Conservation (phyloP, 768 basidiomycete genomes). For the Russula earlei region DNA sequence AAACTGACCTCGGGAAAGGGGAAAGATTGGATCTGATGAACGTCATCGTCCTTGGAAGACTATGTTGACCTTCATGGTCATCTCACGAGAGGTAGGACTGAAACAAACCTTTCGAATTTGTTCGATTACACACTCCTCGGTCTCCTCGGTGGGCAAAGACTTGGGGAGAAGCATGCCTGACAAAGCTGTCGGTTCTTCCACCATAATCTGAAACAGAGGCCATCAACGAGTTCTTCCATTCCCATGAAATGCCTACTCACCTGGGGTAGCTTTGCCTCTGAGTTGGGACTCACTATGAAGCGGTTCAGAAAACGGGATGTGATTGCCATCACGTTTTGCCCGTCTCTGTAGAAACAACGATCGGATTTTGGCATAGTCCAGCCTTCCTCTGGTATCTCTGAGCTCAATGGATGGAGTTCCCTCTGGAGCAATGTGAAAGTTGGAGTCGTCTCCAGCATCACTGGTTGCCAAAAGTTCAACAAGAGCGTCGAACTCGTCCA, state of each 20-base stretch:
- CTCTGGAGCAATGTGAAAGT: conserved; percentile 6
- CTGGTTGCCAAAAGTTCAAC: conserved; percentile 20
- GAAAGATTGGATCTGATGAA: not conserved
- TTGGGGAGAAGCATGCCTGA: not conserved
- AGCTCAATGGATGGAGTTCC: conserved; percentile 5
- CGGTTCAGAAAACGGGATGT: not conserved
- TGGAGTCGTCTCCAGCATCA: conserved; percentile 11
- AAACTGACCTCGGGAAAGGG: conserved; percentile 1
- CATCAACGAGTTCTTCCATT: not conserved
- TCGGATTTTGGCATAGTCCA: conserved; percentile 19
- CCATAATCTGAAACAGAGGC: conserved; percentile 6
- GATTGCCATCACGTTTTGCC: not conserved
- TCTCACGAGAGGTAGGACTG: not conserved
- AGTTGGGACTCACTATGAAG: not conserved
- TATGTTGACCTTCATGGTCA: not conserved
- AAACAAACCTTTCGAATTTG: not conserved
- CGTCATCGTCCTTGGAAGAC: not conserved
- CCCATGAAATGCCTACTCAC: not conserved
- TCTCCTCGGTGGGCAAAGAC: not conserved
- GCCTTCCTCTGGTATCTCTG: conserved; percentile 14
- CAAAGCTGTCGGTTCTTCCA: conserved; percentile 11
- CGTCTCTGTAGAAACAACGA: conserved; percentile 14
- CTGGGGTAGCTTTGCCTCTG: not conserved
- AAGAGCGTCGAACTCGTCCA: conserved; percentile 19
- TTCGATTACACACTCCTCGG: not conserved